Percentiles rank a stretch among this genome's conserved stretches.
Conservation (phyloP, 2,329 filamentous ascomycete genomes). For the Talaromyces sp. region DNA sequence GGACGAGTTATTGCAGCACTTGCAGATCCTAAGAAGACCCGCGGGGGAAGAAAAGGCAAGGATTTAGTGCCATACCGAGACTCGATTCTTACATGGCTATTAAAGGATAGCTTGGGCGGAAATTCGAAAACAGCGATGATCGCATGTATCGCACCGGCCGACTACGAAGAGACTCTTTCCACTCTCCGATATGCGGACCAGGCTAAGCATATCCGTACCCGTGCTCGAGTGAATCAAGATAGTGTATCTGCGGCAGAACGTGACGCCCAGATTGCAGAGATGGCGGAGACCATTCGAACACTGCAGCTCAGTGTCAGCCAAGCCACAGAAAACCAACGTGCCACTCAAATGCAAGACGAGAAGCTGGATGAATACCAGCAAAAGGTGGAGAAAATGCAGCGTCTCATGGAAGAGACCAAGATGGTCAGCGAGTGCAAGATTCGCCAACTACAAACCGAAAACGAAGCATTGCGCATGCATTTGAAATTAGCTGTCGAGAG, state of each 20-base stretch:
- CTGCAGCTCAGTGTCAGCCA: conserved; percentile 74
- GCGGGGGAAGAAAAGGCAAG: conserved; percentile 62
- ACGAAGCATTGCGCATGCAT: conserved; percentile 85
- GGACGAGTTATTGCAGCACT: conserved; percentile 94
- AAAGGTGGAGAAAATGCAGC: conserved; percentile 85
- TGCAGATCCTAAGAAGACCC: conserved; percentile 69
- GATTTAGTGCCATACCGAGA: conserved; percentile 91
- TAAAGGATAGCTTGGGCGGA: conserved; percentile 93
- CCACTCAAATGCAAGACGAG: conserved; percentile 76
- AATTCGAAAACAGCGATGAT: conserved; percentile 99
- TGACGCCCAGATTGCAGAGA: conserved; percentile 89
- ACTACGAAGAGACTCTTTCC: conserved; percentile 96
- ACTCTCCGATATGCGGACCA: conserved; percentile 97
- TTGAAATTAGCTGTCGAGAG: conserved; percentile 82
- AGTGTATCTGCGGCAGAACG: conserved; percentile 88
- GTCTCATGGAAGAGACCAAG: conserved; percentile 91
- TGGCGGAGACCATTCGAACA: conserved; percentile 90
- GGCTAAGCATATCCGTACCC: conserved; percentile 93
- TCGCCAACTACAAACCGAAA: conserved; percentile 82
- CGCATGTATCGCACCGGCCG: conserved; percentile 89
- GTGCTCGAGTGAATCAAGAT: conserved; percentile 94
- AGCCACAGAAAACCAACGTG: conserved; percentile 69
- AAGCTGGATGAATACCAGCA: conserved; percentile 92
- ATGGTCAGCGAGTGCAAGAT: conserved; percentile 95
- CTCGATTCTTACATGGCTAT: conserved; percentile 78